Evolutionary conservation across 1,284 basidiomycete genomes (phyloP).

Genomic region (Trichosporon sp.): DNA sequence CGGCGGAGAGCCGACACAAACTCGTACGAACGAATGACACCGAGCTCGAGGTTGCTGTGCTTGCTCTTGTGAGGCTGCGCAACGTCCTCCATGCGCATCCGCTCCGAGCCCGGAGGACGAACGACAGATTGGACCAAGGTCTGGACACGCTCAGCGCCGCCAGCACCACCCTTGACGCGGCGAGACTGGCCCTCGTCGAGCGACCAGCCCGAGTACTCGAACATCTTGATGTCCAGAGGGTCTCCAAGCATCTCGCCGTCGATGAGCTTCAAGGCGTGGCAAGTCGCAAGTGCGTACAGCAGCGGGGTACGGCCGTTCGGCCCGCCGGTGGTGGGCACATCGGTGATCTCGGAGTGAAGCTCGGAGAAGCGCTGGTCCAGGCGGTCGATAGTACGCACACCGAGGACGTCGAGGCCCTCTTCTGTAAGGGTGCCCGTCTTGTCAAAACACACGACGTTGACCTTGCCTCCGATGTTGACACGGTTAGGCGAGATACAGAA

Average conservation of each 20-base stretch:
- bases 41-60: conserved; percentile 80
- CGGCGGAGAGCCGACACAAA: conserved; percentile 88
- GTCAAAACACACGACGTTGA: conserved; percentile 98
- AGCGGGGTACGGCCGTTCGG: conserved; percentile 67
- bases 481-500: conserved; percentile 97
- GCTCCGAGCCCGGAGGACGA: conserved; percentile 82
- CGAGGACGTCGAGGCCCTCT: conserved; percentile 95
- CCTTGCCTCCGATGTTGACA: conserved; percentile 92
- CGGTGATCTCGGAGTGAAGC: conserved; percentile 78
- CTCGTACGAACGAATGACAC: conserved; percentile 94
- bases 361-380: conserved; percentile 76
- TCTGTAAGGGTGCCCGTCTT: conserved; percentile 99
- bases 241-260: conserved; percentile 88
- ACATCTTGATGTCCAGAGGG: conserved; percentile 96
- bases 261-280: conserved; percentile 91
- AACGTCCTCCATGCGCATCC: conserved; percentile 79
- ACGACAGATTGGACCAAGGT: conserved; percentile 96
- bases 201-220: conserved; percentile 93
- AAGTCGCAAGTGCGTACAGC: conserved; percentile 89
- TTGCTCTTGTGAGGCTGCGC: conserved; percentile 61
- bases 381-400: conserved; percentile 76
- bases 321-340: conserved; percentile 67
- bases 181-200: conserved; percentile 80
- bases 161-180: conserved; percentile 55
- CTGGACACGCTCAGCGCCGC: conserved; percentile 63